Evolutionary conservation across 768 basidiomycete genomes (phyloP), one percentile per base, ranked within the genome.

Genomic region (Tylopilus balloui): DNA sequence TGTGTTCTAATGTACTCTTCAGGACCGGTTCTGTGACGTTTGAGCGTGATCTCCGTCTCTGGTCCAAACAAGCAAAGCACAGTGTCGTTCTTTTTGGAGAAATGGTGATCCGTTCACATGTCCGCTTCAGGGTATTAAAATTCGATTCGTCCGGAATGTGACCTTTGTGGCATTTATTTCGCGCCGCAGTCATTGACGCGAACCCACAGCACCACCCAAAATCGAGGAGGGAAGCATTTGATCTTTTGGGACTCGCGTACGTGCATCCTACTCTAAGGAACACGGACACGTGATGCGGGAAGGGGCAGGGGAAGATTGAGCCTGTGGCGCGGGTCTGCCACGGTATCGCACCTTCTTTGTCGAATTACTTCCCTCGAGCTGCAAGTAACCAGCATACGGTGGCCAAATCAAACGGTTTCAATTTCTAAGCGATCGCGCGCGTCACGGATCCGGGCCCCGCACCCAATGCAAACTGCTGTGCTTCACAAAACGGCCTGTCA

Each of bases 1-100:
- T 14, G 15, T 23, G 17, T 19, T 31, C 2, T 15, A 39, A 4
- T 6, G 31, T 32, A 31, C 21, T 28, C 24, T 47, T 19, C 51
- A 89, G 88, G 88, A 86, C 85, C 6, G 92, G 93, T 1, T 92
- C 88, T 5, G 90, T 79, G 52, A 86, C 91, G 82, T 95, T 96
- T 62, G 80, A 95, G 66, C 73, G 91, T 23, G 93, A 95, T 67
- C 65, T 96, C 42, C 76, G 88, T 53, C 68, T 79, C 13, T 87
- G 83, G 78, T 85, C 86, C 2, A 88, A 88, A 59, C 67, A 75
- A 36, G 64, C 72, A 55, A 78, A 69, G 85, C 83, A 55, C 24
- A 72, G 49, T n/a, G 34, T 8, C 0, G 8, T 29, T 21, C 19
- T 14, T 31, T 15, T 23, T 35, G 25, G 20, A 27, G 31, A 20